A percentile compares a stretch with the other conserved stretches of the same genome.
Conservation (phyloP, 805 yeast species). For the Lachancea cidri region DNA sequence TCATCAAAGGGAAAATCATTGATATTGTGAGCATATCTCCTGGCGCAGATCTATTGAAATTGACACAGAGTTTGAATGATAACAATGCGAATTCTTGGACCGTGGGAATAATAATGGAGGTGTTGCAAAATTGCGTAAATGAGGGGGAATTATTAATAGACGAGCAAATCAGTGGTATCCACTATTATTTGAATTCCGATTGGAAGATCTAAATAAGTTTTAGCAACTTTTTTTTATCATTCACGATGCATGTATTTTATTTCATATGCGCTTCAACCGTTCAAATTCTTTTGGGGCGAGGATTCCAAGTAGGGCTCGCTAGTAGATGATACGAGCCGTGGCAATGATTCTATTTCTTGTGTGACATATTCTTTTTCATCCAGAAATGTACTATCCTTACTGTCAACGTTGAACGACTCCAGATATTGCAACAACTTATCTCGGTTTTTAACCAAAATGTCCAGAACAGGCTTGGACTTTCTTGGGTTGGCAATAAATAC, state of each 20-base stretch:
- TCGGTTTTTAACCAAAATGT: conserved; percentile 79
- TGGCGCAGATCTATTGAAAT: conserved; percentile 29
- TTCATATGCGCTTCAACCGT: background rate
- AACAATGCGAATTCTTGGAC: conserved; percentile 54
- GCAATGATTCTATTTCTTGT: conserved; percentile 65
- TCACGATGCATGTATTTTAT: too few species aligned
- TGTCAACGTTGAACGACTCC: conserved; percentile 52
- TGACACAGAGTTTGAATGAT: conserved; percentile 24
- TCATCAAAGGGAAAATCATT: conserved; percentile 25
- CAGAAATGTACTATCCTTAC: conserved; percentile 56
- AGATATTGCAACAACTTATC: conserved; percentile 69
- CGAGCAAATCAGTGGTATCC: conserved; percentile 60
- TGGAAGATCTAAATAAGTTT: conserved; percentile 17
- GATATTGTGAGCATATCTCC: conserved; percentile 20
- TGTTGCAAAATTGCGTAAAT: conserved; percentile 53
- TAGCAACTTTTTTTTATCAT: background rate
- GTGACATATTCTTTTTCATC: conserved; percentile 81
- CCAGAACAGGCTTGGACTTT: conserved; percentile 72
- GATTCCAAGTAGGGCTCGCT: conserved; percentile 13
- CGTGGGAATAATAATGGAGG: conserved; percentile 57
- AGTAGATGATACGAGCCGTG: conserved; percentile 44
- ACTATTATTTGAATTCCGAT: conserved; percentile 49
- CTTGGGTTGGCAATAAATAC: conserved; percentile 95
- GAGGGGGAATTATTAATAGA: conserved; percentile 59
- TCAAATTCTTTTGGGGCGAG: conserved; percentile 15